Evolutionary conservation across 78 protist genomes (phyloP).

Genomic region (slime mould (Dictyostelium discoideum)): dicty_2.7 NC_007088.5:267001-267500

Average conservation of each 20-base stretch:
- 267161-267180: slow-evolving; percentile 23
- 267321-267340: slow-evolving; percentile 39
- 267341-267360: slow-evolving; percentile 51
- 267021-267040: slow-evolving; percentile 66
- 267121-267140: background rate
- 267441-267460: slow-evolving; percentile 22
- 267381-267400: slow-evolving; percentile 44
- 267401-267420: background rate
- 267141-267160: background rate
- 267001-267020: slow-evolving; percentile 81
- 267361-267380: slow-evolving; percentile 82
- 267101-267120: no score
- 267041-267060: slow-evolving; percentile 78
- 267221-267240: slow-evolving; percentile 69
- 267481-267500: slow-evolving; percentile 88
- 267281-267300: slow-evolving; percentile 74
- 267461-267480: background rate
- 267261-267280: slow-evolving; percentile 93
- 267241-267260: slow-evolving; percentile 88
- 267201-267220: slow-evolving; percentile 24
- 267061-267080: slow-evolving; percentile 82
- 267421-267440: slow-evolving; percentile 16
- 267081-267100: background rate
- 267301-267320: slow-evolving; percentile 13
- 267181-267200: slow-evolving; percentile 4